Base-by-base conservation (phyloP, 2,329 filamentous ascomycete genomes). In the Diaporthe sp. region DNA sequence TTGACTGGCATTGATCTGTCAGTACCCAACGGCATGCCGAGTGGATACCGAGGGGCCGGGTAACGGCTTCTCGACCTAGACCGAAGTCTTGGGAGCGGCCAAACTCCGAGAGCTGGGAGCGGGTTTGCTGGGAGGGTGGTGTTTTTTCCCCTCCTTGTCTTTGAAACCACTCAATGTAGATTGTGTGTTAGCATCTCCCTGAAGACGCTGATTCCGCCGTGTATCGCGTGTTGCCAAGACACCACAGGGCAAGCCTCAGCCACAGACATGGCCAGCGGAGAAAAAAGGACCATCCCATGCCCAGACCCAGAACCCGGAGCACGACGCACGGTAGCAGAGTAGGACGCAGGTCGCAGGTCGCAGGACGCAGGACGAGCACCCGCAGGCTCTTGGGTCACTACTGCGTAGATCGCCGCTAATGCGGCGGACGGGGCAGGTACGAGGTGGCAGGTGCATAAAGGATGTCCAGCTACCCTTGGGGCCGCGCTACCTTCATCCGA, bases 401-500 rank as follows among this genome's bases (percentile, higher is more conserved):
- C 64, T 68, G 64, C 33, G 64, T 9, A 40, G 64, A 54, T 68
- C 64, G 64, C 64, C 64, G 64, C 64, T 68, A 68, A 68, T 68
- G 64, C 64, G 47, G 64, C 64, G 9, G 64, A 54, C 64, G 64
- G 45, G 61, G 64, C 64, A 68, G 64, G 47, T 68, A 68, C 64
- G 64, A 54, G 64, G 64, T 68, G 64, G 64, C 64, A 54, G 64
- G 47, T 54, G 64, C 64, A 68, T 68, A n/a, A 64, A 45, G 58
- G 58, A 64, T 64, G 40, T 15, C 38, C 33, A n/a, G 60, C 40
- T 66, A 66, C 42, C 60, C 60, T 42, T 45, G 28, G 19, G 40
- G 19, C 8, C 6, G 47, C n/a, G 17, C 47, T 19, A 40, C 45
- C 47, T 40, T 54, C 64, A 68, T 68, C 64, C 64, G 47, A 68